These are phyloP conservation scores for Colletotrichum cordylinicola DNA, from an alignment of 2,329 filamentous ascomycete species.

Conservation along the genomic window DNA sequence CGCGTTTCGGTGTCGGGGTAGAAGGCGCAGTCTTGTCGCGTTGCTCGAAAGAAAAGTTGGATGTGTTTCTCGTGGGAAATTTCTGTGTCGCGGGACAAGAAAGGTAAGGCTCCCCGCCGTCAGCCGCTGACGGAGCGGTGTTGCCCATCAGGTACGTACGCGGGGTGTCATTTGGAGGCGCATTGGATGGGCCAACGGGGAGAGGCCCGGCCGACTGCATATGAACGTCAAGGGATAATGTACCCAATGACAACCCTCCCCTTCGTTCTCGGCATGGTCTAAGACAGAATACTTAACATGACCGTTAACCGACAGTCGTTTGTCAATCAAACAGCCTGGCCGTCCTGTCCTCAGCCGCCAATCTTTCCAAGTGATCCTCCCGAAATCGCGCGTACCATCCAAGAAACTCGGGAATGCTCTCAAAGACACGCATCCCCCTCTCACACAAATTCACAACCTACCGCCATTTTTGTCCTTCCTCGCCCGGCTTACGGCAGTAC, in stretches of 20 bases:
- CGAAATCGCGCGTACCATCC: accelerated
- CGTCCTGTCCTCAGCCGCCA: not conserved
- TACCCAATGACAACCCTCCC: not conserved
- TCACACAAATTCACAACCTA: not conserved
- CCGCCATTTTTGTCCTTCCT: not conserved
- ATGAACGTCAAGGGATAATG: not conserved
- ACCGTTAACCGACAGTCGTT: not conserved
- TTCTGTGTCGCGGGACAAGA: not conserved
- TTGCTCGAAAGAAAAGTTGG: not conserved
- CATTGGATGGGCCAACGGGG: not conserved
- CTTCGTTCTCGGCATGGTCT: not conserved
- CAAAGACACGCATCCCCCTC: not conserved
- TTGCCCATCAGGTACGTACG: not conserved
- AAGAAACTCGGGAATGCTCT: not conserved
- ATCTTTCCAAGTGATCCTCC: not conserved
- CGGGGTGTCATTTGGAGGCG: not conserved
- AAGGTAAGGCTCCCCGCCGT: not conserved
- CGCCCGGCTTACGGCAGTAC: not conserved
- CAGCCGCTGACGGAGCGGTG: not conserved
- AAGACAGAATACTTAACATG: not conserved
- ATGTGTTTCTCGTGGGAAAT: not conserved
- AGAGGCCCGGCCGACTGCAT: not conserved
- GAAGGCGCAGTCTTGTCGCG: not conserved
- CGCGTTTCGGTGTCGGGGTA: not conserved
- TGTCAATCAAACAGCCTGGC: not conserved